Evolutionary conservation across 805 yeast species (phyloP).

Genomic region (Metschnikowia lochheadii): DNA sequence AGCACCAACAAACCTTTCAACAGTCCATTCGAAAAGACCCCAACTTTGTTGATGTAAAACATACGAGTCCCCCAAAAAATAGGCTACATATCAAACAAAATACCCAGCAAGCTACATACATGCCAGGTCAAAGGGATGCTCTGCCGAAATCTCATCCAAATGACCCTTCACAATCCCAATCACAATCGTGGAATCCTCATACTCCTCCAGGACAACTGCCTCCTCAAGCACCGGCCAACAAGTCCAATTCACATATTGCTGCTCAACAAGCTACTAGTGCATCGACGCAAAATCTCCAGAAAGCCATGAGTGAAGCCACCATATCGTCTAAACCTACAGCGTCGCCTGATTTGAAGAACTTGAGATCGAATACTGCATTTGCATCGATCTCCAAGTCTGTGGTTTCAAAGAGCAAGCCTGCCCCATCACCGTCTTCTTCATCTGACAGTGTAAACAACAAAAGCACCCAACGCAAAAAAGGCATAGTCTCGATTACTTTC

Average conservation of each 20-base stretch:
- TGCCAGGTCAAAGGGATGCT: neutral
- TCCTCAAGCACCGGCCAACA: neutral
- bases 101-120: neutral
- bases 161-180: neutral
- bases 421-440: neutral
- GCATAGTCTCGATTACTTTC: conserved; percentile 21
- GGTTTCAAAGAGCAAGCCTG: neutral
- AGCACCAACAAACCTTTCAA: neutral
- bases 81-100: neutral
- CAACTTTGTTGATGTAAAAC: neutral
- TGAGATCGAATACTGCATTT: conserved; percentile 21
- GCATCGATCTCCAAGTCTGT: conserved; percentile 10
- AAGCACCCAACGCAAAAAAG: neutral
- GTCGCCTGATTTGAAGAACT: conserved; percentile 12
- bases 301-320: conserved; percentile 9
- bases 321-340: conserved; percentile 3
- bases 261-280: conserved; percentile 12
- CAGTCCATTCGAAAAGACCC: conserved; percentile 1
- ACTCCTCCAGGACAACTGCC: conserved; percentile 1
- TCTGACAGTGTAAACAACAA: neutral
- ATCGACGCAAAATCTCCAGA: conserved; percentile 9
- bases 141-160: neutral
- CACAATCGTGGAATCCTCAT: conserved; percentile 1
- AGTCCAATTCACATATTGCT: conserved; percentile 9
- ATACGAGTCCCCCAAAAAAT: neutral